Evolutionary conservation across 2,329 filamentous ascomycete species (phyloP).

Genomic region (Esteya vermicola): DNA sequence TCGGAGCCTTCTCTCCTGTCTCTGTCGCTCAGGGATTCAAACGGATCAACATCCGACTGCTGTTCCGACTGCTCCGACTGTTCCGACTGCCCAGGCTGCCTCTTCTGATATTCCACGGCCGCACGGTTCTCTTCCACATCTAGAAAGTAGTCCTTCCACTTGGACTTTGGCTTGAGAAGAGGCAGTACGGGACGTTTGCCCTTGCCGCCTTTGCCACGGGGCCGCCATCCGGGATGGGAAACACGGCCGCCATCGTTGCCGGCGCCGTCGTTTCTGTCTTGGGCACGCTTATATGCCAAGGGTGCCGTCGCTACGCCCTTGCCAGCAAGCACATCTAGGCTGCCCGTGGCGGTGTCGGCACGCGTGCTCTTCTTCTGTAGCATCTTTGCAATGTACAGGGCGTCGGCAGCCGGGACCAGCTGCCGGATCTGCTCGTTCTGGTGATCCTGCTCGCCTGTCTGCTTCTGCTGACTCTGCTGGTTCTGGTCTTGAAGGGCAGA

Average conservation of each 20-base stretch:
- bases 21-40: too few species aligned
- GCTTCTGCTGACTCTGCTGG: not conserved
- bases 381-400: not conserved
- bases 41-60: too few species aligned
- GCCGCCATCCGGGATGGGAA: not conserved
- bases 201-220: not conserved
- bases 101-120: not conserved
- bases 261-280: too few species aligned
- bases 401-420: slow-evolving; percentile 1
- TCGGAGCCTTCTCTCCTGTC: too few species aligned
- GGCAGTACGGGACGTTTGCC: too few species aligned
- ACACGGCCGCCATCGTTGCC: too few species aligned
- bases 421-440: not conserved
- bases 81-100: too few species aligned
- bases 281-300: not conserved
- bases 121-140: slow-evolving; percentile 1
- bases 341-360: too few species aligned
- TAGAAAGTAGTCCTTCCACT: slow-evolving; percentile 3
- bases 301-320: slow-evolving; percentile 4
- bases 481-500: too few species aligned
- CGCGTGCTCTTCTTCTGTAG: slow-evolving; percentile 1
- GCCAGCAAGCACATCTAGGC: slow-evolving; percentile 4
- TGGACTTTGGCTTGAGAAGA: too few species aligned
- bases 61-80: too few species aligned
- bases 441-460: not conserved